phyloP scores from a whole-genome alignment of 768 basidiomycete genomes.

The Lyophyllum semitale region DNA sequence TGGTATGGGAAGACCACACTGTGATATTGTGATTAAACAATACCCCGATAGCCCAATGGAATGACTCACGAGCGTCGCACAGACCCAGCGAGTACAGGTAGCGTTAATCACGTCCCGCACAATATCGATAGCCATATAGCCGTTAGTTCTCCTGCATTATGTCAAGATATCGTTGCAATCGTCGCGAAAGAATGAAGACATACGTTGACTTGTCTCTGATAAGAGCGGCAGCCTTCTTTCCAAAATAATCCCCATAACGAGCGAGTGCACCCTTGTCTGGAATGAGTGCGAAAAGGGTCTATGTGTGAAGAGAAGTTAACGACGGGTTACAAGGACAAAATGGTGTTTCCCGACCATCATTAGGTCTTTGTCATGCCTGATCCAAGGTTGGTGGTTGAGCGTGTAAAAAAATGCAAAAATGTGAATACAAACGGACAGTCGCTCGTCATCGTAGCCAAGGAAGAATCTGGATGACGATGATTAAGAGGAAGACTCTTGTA shows the following conservation, averaged over 20 bases:
- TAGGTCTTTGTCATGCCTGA: slow-evolving; percentile 22
- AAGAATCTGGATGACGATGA: slow-evolving; percentile 13
- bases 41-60: neutral
- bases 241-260: slow-evolving; percentile 20
- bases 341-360: slow-evolving; percentile 16
- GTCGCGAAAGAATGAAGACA: neutral
- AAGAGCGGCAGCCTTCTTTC: slow-evolving; percentile 11
- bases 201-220: slow-evolving; percentile 13
- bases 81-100: slow-evolving; percentile 28
- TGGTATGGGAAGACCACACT: slow-evolving; percentile 11
- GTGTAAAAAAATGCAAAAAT: neutral
- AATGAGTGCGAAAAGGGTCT: slow-evolving; percentile 22
- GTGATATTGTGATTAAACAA: neutral
- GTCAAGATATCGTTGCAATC: neutral
- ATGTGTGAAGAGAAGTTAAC: neutral
- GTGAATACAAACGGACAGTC: slow-evolving; percentile 10
- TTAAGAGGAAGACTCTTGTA: neutral
- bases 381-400: neutral
- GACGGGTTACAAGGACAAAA: neutral
- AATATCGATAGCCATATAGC: slow-evolving; percentile 18
- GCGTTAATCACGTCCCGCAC: slow-evolving; percentile 26
- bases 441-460: slow-evolving; percentile 19
- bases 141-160: slow-evolving; percentile 5
- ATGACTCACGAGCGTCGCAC: slow-evolving; percentile 22
- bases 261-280: slow-evolving; percentile 13